phyloP scores from a whole-genome alignment of 2,329 filamentous ascomycete genomes.

The Colletotrichum zoysiae region DNA sequence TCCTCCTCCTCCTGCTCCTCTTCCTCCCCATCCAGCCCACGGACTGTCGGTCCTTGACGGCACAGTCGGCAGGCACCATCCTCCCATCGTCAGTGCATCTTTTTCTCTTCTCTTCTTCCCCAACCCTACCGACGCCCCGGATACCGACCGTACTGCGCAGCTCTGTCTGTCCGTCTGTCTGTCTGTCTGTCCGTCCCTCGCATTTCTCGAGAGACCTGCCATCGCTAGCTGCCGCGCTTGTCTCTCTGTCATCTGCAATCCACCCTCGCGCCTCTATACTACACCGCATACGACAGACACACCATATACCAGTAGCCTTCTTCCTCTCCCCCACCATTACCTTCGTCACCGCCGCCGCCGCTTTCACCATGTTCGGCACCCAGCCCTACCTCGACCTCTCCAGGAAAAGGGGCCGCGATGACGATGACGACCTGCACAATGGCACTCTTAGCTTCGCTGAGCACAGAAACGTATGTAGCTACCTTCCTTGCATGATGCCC shows the following conservation, averaged over 20 bases:
- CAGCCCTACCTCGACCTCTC: constrained; percentile 22
- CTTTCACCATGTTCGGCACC: constrained; percentile 28
- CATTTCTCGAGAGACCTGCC: neutral
- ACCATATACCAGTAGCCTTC: constrained; percentile 2
- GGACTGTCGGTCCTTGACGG: neutral
- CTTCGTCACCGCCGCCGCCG: no score
- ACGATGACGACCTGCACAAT: constrained; percentile 58
- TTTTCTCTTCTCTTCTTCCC: neutral
- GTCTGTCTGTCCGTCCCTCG: neutral
- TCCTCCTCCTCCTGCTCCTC: neutral
- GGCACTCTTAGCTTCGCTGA: constrained; percentile 60
- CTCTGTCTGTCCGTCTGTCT: no score
- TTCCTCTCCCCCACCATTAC: neutral
- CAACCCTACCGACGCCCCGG: neutral
- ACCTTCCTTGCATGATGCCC: neutral
- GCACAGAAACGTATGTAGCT: constrained; percentile 61
- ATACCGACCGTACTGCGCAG: neutral
- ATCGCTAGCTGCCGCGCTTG: constrained; percentile 1
- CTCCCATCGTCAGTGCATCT: constrained; percentile 5
- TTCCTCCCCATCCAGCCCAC: constrained; percentile 7
- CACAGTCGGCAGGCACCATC: constrained; percentile 15
- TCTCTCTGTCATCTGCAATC: neutral
- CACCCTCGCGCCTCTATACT: neutral
- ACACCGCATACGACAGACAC: neutral
- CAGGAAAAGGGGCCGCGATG: constrained; percentile 49